Evolutionary conservation across 148 eudicot genomes (phyloP), one percentile per base, ranked within the genome.

Genomic region (Rhododendron ovatum): DNA sequence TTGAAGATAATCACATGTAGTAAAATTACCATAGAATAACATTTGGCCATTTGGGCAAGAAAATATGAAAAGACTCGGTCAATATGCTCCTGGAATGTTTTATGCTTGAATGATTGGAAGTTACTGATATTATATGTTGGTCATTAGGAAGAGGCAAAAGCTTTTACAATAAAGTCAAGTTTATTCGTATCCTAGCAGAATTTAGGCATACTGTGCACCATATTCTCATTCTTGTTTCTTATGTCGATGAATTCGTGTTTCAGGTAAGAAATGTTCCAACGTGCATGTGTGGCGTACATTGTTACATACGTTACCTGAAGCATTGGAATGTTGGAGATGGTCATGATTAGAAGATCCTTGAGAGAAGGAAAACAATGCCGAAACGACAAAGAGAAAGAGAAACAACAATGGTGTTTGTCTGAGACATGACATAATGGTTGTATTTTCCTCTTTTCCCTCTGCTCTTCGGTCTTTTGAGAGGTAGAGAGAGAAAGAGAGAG

Each of bases 391-490:
- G 47, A 82, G 17, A 12, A 82, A 43, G 80, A 81, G 20, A 41
- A 73, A 37, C 37, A 75, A 57, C 26, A 26, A 74, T 10, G 57
- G 75, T 3, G 45, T 82, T 82, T 67, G 24, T 86, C 57, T 82
- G 37, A 33, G 28, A 69, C 30, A 48, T 50, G 18, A 82, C 87
- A 86, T 86, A 71, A 80, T 67, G 63, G 24, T 7, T 50, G 30
- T 53, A 73, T 37, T 37, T 13, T 20, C 12, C 43, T 0, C 24
- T 67, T 37, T 15, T 71, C 78, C 50, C 30, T 71, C 39, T 22
- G 3, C n/a, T 9, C 50, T 80, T 45, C 0, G 37, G 37, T 35
- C 37, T 10, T 53, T 55, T 53, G 57, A n/a, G 61, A 55, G 18
- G 61, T 0, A 15, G 59, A 55, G 24, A 55, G 82, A 30, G 11